Base-by-base conservation (phyloP, 768 basidiomycete genomes). In the Kwoniella shandongensis region DNA sequence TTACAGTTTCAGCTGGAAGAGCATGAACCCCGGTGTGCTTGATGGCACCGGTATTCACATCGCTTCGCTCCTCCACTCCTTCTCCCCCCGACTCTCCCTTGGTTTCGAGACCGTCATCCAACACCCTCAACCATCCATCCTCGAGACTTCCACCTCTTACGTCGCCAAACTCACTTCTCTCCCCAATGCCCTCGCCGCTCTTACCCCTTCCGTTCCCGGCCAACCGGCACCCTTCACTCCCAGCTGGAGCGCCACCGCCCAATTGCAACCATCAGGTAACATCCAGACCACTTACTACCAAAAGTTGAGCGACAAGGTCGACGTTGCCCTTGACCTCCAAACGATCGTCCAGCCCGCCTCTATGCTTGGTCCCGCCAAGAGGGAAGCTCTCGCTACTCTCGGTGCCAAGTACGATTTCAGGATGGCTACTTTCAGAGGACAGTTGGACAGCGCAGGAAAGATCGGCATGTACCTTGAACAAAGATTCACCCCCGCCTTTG, bases 351-450 rank as follows among this genome's bases (percentile, higher is more conserved):
- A 73, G 48, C 87, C 88, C 27, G 83, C 86, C 18, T 62, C 61
- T 6, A 65, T 77, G 54, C 65, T 70, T 63, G 73, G 73, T 48
- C 87, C 88, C 7, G 80, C 81, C 54, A 86, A 89, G 70, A 81
- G 94, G 67, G 93, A 94, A 73, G 96, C 93, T 11, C 79, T 93
- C 46, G 90, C 94, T 23, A 96, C 93, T 2, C 79, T 97, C 11
- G 96, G 92, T 32, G 92, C 91, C 57, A 97, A 96, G 80, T 99
- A 93, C 74, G 94, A 97, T 74, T 86, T 98, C 66, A 84, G 96
- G 53, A 84, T 89, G 82, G 83, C 93, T 17, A 89, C 89, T 2
- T 97, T 97, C 82, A 83, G 92, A 66, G 93, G 92, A 45, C 94
- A 98, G 77, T 63, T 97, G 22, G 96, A 98, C 73, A 91, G 89